A percentile compares a stretch with the other conserved stretches of the same genome.
Conservation (phyloP, 2,329 filamentous ascomycete genomes). For the Corinectria fuckeliana region DNA sequence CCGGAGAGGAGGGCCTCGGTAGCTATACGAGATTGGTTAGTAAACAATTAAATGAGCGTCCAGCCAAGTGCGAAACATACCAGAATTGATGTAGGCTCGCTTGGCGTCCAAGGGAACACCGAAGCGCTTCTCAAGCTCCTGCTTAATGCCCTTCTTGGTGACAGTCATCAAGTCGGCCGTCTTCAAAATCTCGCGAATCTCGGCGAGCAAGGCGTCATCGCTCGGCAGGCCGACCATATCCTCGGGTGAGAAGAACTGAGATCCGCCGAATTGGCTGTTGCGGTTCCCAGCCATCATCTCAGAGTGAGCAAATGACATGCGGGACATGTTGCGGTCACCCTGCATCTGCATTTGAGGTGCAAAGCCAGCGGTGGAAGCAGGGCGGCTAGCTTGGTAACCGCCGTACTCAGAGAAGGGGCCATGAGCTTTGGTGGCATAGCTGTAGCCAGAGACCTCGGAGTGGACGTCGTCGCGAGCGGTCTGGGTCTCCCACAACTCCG, state of each 20-base stretch:
- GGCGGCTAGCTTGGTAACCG: slow-evolving; percentile 64
- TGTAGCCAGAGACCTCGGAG: slow-evolving; percentile 91
- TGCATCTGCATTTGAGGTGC: slow-evolving; percentile 52
- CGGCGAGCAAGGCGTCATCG: slow-evolving; percentile 88
- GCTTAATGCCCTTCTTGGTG: slow-evolving; percentile 98
- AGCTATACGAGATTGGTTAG: slow-evolving; percentile 52
- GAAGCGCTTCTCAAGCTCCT: slow-evolving; percentile 89
- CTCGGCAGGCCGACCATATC: slow-evolving; percentile 79
- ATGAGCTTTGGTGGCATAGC: slow-evolving; percentile 86
- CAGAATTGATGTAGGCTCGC: slow-evolving; percentile 92
- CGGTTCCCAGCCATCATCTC: slow-evolving; percentile 68
- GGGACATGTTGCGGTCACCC: slow-evolving; percentile 58
- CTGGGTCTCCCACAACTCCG: slow-evolving; percentile 95
- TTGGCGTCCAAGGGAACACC: slow-evolving; percentile 84
- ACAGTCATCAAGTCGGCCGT: slow-evolving; percentile 96
- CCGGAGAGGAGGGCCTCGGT: slow-evolving; percentile 82
- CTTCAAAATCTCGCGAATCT: slow-evolving; percentile 92
- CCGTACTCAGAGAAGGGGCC: slow-evolving; percentile 74
- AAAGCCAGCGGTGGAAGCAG: slow-evolving; percentile 60
- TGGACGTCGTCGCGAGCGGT: slow-evolving; percentile 80
- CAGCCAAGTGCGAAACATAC: slow-evolving; percentile 59
- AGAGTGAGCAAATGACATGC: slow-evolving; percentile 81
- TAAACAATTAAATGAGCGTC: neutral
- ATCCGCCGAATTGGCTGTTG: slow-evolving; percentile 66
- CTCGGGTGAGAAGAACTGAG: slow-evolving; percentile 65